A percentile compares a stretch with the other conserved stretches of the same genome.
Evolutionary conservation across 441 rosid species (phyloP).

Genomic region (Omphalea diandra): DNA sequence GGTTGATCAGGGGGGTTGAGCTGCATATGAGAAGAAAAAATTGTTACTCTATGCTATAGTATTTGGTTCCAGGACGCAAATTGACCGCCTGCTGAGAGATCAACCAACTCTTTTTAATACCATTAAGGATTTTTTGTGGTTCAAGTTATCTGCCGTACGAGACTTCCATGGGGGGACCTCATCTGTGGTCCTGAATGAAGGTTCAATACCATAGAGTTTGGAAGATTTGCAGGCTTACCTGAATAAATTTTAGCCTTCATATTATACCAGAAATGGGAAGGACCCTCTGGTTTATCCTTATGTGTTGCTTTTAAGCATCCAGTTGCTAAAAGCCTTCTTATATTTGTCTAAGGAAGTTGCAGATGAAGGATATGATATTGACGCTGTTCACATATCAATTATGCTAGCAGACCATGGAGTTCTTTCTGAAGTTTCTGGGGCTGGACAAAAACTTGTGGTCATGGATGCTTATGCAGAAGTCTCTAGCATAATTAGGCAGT

Average conservation of each 20-base stretch:
- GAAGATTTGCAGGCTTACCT: conserved; percentile 93
- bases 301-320: conserved; percentile 80
- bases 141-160: conserved; percentile 68
- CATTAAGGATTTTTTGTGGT: conserved; percentile 97
- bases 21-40: conserved; percentile 89
- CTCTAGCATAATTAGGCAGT: conserved; percentile 82
- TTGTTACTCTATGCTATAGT: conserved; percentile 81
- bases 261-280: conserved; percentile 91
- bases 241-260: conserved; percentile 88
- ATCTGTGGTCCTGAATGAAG: conserved; percentile 62
- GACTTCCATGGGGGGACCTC: conserved; percentile 60
- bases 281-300: conserved; percentile 95
- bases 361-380: conserved; percentile 72
- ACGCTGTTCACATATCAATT: conserved; percentile 76
- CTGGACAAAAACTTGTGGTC: conserved; percentile 62
- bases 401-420: conserved; percentile 78
- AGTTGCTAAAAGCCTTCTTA: conserved; percentile 74
- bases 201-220: conserved; percentile 67
- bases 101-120: conserved; percentile 74
- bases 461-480: conserved; percentile 95
- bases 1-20: conserved; percentile 90
- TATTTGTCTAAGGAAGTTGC: conserved; percentile 76
- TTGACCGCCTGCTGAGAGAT: conserved; percentile 81
- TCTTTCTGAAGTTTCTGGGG: conserved; percentile 64
- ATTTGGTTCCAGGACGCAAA: conserved; percentile 86